Conservation (phyloP, 768 basidiomycete species). For the Hericium coralloides region DNA sequence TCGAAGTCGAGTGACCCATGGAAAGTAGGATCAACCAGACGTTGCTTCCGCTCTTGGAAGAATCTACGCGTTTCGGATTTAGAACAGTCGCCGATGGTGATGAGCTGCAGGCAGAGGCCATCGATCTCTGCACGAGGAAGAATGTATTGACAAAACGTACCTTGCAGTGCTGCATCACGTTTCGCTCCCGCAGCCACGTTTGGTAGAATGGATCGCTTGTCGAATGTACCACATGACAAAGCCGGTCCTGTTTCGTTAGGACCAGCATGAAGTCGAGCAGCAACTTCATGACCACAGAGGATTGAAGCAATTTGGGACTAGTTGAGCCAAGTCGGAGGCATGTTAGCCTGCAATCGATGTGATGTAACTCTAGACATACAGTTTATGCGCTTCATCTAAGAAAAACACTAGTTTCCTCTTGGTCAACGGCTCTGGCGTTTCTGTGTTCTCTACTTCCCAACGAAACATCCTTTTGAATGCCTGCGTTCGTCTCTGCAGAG, state of each 20-base stretch:
- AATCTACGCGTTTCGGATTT: conserved; percentile 61
- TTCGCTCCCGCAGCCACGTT: conserved; percentile 71
- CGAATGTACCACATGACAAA: conserved; percentile 76
- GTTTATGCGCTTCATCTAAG: conserved; percentile 80
- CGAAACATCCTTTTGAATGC: too few relatives aligned
- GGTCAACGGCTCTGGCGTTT: too few relatives aligned
- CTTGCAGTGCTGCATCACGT: conserved; percentile 79
- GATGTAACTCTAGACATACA: conserved; percentile 40
- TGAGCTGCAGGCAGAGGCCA: conserved; percentile 34
- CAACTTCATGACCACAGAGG: conserved; percentile 74
- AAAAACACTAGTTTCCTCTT: conserved; percentile 79
- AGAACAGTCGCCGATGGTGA: conserved; percentile 74
- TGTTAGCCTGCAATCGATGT: background rate
- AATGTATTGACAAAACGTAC: conserved; percentile 21
- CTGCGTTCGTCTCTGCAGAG: too few relatives aligned
- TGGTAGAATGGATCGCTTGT: conserved; percentile 83
- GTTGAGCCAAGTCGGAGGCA: background rate
- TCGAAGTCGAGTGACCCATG: conserved; percentile 56
- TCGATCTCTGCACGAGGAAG: background rate
- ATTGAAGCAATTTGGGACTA: conserved; percentile 71
- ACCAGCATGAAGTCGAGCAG: conserved; percentile 84
- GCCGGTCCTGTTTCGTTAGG: conserved; percentile 77
- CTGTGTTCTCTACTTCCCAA: too few relatives aligned
- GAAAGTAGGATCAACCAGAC: conserved; percentile 55
- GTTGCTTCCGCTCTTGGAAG: conserved; percentile 54